Conservation (phyloP, 768 basidiomycete species). For the Boletus subparvulus region DNA sequence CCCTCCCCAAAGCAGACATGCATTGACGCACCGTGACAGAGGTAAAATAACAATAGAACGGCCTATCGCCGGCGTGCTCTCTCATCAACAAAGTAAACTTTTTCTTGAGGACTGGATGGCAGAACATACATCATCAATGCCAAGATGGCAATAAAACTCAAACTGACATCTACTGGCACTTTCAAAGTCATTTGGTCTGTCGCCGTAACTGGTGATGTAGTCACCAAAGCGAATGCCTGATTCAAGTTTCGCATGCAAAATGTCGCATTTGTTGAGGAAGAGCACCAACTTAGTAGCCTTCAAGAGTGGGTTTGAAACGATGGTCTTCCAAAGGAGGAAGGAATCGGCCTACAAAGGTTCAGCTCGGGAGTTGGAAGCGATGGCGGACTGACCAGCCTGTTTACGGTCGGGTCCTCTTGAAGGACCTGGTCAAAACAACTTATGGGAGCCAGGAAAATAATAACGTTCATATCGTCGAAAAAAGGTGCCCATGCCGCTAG, state of each 20-base stretch:
- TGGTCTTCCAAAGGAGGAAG: conserved; percentile 65
- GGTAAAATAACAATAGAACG: conserved; percentile 72
- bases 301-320: conserved; percentile 61
- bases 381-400: conserved; percentile 53
- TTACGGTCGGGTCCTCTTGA: conserved; percentile 59
- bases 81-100: conserved; percentile 58
- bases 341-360: conserved; percentile 53
- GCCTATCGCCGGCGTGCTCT: conserved; percentile 55
- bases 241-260: conserved; percentile 57
- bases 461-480: conserved; percentile 74
- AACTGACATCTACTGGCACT: conserved; percentile 58
- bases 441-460: conserved; percentile 74
- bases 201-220: conserved; percentile 63
- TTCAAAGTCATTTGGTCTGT: conserved; percentile 63
- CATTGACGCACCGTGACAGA: conserved; percentile 55
- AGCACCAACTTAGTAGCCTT: conserved; percentile 65
- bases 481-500: conserved; percentile 71
- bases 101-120: conserved; percentile 57
- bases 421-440: conserved; percentile 73
- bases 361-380: not conserved
- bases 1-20: not conserved
- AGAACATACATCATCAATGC: not conserved
- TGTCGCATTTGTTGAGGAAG: conserved; percentile 75
- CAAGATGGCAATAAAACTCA: not conserved
- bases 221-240: conserved; percentile 59